A percentile compares a stretch with the other conserved stretches of the same genome.
These are phyloP conservation scores for Tagetes patula DNA, from an alignment of 129 eudicot genomes.

Conservation along the genomic window DNA sequence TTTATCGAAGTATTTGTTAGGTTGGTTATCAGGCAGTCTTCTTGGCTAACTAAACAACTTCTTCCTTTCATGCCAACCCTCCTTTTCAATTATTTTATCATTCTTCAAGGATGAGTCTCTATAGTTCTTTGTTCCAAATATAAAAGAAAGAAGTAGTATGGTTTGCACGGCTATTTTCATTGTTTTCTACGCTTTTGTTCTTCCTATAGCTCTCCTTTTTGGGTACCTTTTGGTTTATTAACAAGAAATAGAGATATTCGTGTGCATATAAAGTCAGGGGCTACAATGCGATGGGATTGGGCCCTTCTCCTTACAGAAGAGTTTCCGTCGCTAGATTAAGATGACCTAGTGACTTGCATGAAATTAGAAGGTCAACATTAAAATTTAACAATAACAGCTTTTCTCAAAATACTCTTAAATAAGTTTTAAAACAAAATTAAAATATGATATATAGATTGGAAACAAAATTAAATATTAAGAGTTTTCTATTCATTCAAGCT, in stretches of 20 bases:
- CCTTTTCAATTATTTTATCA: constrained; percentile 23
- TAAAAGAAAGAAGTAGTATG: background rate
- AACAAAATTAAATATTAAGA: no score
- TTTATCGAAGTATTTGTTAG: constrained; percentile 10
- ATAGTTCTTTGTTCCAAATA: background rate
- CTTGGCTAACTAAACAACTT: constrained; percentile 55
- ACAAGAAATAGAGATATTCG: background rate
- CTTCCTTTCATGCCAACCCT: constrained; percentile 45
- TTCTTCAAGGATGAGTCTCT: background rate
- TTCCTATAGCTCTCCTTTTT: background rate
- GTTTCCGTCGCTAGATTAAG: no score
- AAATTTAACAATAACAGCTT: no score
- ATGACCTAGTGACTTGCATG: no score
- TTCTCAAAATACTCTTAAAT: no score
- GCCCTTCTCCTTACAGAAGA: no score
- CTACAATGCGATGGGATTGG: no score
- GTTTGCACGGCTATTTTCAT: background rate
- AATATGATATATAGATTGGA: no score
- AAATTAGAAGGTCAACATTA: no score
- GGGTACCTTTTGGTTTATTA: background rate
- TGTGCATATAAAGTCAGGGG: no score
- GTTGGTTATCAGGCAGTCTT: constrained; percentile 42
- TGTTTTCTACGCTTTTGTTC: background rate
- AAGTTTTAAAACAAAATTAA: no score
- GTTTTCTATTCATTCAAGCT: no score